Evolutionary conservation across 164 flowering plant species (phyloP).

Genomic region (Tetracentron sinense): DNA sequence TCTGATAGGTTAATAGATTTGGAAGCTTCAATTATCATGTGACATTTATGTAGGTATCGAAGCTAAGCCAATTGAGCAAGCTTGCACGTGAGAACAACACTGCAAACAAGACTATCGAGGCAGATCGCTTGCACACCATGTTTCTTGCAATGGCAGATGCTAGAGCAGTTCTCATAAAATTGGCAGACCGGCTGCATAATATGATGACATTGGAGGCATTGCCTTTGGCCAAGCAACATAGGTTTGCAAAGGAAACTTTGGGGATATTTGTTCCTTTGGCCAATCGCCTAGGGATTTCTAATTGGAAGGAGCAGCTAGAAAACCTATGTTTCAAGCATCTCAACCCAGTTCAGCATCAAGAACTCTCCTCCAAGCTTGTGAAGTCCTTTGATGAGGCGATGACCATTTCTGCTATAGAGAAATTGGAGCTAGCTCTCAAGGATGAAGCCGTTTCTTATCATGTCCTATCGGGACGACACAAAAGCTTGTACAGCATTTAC

Average conservation of each 20-base stretch:
- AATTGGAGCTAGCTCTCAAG: conserved; percentile 65
- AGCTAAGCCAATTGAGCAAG: conserved; percentile 91
- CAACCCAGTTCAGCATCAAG: conserved; percentile 62
- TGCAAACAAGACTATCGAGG: conserved; percentile 80
- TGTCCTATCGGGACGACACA: conserved; percentile 71
- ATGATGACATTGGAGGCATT: conserved; percentile 93
- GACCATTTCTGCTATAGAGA: conserved; percentile 59
- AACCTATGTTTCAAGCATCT: conserved; percentile 85
- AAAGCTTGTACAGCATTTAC: conserved; percentile 90
- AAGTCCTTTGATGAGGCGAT: conserved; percentile 64
- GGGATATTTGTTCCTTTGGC: conserved; percentile 93
- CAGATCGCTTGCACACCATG: conserved; percentile 94
- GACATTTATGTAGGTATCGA: conserved; percentile 61
- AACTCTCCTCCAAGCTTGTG: conserved; percentile 60
- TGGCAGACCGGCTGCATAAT: conserved; percentile 97
- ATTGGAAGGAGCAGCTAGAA: conserved; percentile 90
- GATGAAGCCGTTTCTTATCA: conserved; percentile 51
- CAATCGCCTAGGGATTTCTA: conserved; percentile 82
- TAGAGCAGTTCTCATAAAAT: conserved; percentile 85
- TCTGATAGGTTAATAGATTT: too few relatives aligned
- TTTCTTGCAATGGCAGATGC: conserved; percentile 97
- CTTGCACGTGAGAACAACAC: conserved; percentile 95
- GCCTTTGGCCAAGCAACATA: conserved; percentile 66
- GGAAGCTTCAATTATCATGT: not conserved
- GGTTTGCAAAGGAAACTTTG: conserved; percentile 94